Evolutionary conservation across 441 rosid genomes (phyloP).

Genomic region (Gossypium davidsonii): DNA sequence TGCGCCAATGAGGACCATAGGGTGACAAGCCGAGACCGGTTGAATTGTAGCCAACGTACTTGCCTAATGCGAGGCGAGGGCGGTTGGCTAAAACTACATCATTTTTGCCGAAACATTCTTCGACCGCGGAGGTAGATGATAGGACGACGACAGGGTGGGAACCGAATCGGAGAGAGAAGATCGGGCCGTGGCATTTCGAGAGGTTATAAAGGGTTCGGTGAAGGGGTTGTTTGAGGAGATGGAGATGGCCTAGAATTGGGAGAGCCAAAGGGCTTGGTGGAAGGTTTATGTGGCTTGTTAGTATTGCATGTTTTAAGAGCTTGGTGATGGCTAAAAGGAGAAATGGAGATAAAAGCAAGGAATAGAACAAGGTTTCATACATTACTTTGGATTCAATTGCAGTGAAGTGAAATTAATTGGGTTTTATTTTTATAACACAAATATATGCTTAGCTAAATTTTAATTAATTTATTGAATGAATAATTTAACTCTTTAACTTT

Average conservation of each 20-base stretch:
- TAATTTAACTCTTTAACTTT: no score
- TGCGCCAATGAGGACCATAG: conserved; percentile 34
- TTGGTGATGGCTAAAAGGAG: no score
- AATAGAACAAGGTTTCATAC: no score
- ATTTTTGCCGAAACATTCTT: conserved; percentile 45
- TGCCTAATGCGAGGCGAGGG: conserved; percentile 30
- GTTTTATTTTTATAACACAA: no score
- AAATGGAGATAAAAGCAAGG: no score
- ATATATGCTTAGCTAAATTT: no score
- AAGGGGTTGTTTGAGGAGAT: conserved; percentile 38
- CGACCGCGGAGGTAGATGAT: conserved; percentile 35
- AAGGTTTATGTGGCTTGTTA: conserved; percentile 11
- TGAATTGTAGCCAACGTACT: conserved; percentile 31
- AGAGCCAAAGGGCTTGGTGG: conserved; percentile 40
- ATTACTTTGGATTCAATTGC: no score
- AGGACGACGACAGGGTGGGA: conserved; percentile 33
- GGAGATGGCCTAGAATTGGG: conserved; percentile 51
- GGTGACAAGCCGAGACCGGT: conserved; percentile 17
- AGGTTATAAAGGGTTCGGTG: conserved; percentile 27
- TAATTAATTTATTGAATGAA: no score
- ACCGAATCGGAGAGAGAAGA: conserved; percentile 37
- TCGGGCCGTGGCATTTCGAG: conserved; percentile 33
- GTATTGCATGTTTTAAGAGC: no score
- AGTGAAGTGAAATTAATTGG: no score
- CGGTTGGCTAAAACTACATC: conserved; percentile 42